Evolutionary conservation across 768 basidiomycete genomes (phyloP).

Genomic region (Pleurotus salmoneostramineus): DNA sequence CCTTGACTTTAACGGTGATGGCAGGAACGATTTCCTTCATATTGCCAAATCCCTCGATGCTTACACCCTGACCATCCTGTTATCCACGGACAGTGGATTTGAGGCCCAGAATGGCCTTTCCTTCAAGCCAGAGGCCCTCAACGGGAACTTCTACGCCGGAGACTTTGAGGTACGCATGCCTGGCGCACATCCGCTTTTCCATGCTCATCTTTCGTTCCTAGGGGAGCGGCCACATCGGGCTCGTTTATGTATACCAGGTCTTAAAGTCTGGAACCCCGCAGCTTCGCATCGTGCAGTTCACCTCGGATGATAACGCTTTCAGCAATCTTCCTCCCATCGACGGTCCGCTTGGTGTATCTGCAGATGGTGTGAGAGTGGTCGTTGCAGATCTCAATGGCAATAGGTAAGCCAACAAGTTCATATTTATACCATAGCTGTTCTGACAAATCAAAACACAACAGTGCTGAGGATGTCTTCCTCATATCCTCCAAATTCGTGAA

Average conservation of each 20-base stretch:
- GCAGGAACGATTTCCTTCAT: background rate
- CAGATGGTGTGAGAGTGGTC: background rate
- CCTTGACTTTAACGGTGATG: background rate
- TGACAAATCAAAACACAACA: background rate
- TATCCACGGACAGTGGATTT: background rate
- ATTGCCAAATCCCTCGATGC: background rate
- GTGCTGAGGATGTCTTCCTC: conserved; percentile 2
- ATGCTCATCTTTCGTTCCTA: background rate
- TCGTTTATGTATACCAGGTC: conserved; percentile 1
- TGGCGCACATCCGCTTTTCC: background rate
- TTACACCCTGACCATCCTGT: background rate
- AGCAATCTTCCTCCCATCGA: background rate
- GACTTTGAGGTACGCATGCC: background rate
- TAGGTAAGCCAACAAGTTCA: background rate
- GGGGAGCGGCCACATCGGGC: background rate
- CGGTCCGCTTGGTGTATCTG: background rate
- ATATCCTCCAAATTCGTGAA: conserved; percentile 1
- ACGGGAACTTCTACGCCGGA: background rate
- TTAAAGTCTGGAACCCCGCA: background rate
- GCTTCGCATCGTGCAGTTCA: background rate
- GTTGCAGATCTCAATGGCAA: background rate
- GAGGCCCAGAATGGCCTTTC: background rate
- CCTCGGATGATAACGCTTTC: background rate
- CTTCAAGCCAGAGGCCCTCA: background rate
- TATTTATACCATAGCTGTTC: background rate